Evolutionary conservation across 257 asterid genomes (phyloP).

Genomic region (Gardenia jasminoides): DNA sequence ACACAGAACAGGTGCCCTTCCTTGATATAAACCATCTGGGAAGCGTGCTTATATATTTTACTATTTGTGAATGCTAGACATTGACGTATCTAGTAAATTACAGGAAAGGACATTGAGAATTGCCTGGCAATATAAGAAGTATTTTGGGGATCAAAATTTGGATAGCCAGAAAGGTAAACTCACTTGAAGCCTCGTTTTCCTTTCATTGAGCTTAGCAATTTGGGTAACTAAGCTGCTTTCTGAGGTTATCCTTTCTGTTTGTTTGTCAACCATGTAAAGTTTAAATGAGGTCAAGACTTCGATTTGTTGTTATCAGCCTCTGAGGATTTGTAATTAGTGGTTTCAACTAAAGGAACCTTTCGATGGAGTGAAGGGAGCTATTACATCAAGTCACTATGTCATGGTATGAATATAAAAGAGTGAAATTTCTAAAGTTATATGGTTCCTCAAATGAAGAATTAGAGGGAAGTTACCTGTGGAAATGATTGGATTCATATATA

Average conservation of each 20-base stretch:
- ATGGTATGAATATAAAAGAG: background rate
- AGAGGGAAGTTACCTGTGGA: background rate
- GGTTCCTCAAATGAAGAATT: background rate
- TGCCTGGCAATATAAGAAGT: constrained; percentile 99
- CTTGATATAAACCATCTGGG: constrained; percentile 10
- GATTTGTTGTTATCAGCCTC: background rate
- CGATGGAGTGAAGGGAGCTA: background rate
- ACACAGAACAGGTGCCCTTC: constrained; percentile 61
- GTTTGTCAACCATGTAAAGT: background rate
- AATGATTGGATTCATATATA: background rate
- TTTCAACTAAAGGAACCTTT: background rate
- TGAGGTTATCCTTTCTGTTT: background rate
- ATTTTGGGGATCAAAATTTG: constrained; percentile 61
- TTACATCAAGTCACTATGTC: background rate
- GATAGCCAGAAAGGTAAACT: constrained; percentile 65
- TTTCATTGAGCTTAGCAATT: background rate
- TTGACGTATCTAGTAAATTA: constrained; percentile 7
- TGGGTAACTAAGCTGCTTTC: background rate
- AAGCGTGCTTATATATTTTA: background rate
- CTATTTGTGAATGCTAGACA: constrained; percentile 15
- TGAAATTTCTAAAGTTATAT: background rate
- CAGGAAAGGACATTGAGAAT: constrained; percentile 92
- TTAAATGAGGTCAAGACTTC: background rate
- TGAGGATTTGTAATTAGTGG: background rate
- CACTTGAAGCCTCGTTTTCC: constrained; percentile 2